Evolutionary conservation across 305 asterid species (phyloP).

Genomic region (Solanum aculeatissimum): DNA sequence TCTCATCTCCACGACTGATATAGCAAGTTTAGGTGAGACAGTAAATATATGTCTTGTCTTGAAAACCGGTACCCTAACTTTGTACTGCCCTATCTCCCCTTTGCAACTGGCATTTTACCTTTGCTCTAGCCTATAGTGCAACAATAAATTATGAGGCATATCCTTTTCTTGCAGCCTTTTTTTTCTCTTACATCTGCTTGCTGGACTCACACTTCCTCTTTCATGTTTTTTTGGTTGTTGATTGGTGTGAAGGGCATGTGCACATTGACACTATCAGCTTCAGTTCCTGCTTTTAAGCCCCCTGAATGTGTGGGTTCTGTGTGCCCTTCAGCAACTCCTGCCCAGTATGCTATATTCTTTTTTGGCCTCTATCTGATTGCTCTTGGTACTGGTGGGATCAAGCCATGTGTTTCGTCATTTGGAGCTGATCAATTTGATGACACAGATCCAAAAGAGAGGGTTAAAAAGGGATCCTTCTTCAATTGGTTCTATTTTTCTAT

Average conservation of each 20-base stretch:
- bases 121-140: background rate
- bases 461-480: slow-evolving; percentile 90
- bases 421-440: slow-evolving; percentile 99
- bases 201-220: background rate
- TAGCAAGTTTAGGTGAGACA: background rate
- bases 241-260: slow-evolving; percentile 69
- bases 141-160: background rate
- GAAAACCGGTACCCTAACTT: background rate
- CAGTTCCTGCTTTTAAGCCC: slow-evolving; percentile 66
- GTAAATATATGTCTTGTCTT: background rate
- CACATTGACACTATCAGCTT: slow-evolving; percentile 73
- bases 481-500: slow-evolving; percentile 91
- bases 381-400: slow-evolving; percentile 96
- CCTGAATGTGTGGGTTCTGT: slow-evolving; percentile 63
- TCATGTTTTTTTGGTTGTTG: background rate
- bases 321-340: slow-evolving; percentile 76
- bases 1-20: background rate
- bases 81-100: background rate
- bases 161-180: background rate
- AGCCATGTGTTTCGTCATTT: slow-evolving; percentile 93
- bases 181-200: background rate
- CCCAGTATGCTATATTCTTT: slow-evolving; percentile 67
- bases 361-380: slow-evolving; percentile 79
- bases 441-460: slow-evolving; percentile 74
- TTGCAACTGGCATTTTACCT: background rate